phyloP scores from a whole-genome alignment of 1,139 yeast genomes.

The Candida albicans region DNA sequence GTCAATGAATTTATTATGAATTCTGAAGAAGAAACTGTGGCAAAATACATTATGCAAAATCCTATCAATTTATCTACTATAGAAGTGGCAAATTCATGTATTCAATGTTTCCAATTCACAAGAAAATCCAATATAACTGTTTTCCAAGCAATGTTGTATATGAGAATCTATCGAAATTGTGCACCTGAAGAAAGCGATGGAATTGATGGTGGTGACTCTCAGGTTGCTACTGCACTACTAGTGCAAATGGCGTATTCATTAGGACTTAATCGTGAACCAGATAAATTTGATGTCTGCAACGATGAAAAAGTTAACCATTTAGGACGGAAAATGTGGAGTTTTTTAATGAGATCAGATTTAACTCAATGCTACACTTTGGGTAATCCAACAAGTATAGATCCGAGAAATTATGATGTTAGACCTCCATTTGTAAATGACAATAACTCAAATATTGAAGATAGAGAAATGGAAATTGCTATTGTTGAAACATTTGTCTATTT shows the following conservation, averaged over 20 bases:
- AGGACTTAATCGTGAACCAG: conserved; percentile 48
- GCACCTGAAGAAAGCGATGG: conserved; percentile 54
- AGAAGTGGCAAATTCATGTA: conserved; percentile 29
- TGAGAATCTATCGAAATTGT: conserved; percentile 43
- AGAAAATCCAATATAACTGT: conserved; percentile 25
- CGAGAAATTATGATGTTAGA: conserved; percentile 34
- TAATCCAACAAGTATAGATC: conserved; percentile 31
- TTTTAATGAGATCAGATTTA: conserved; percentile 34
- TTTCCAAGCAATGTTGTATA: conserved; percentile 36
- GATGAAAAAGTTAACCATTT: conserved; percentile 32
- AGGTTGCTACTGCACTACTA: conserved; percentile 36
- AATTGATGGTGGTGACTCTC: conserved; percentile 47
- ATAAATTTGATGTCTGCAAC: conserved; percentile 21
- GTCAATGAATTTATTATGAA: conserved; percentile 24
- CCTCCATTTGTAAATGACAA: conserved; percentile 26
- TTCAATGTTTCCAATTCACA: conserved; percentile 25
- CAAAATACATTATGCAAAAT: conserved; percentile 25
- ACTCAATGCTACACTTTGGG: conserved; percentile 40
- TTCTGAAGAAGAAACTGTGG: conserved; percentile 14
- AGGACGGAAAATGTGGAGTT: conserved; percentile 53
- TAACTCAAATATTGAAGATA: conserved; percentile 13
- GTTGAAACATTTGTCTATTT: conserved; percentile 11
- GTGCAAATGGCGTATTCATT: conserved; percentile 42
- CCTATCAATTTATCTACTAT: conserved; percentile 28
- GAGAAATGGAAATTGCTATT: conserved; percentile 16